A percentile compares a stretch with the other conserved stretches of the same genome.
phyloP scores from a whole-genome alignment of 441 rosid genomes.

The Theobroma grandiflorum region DNA sequence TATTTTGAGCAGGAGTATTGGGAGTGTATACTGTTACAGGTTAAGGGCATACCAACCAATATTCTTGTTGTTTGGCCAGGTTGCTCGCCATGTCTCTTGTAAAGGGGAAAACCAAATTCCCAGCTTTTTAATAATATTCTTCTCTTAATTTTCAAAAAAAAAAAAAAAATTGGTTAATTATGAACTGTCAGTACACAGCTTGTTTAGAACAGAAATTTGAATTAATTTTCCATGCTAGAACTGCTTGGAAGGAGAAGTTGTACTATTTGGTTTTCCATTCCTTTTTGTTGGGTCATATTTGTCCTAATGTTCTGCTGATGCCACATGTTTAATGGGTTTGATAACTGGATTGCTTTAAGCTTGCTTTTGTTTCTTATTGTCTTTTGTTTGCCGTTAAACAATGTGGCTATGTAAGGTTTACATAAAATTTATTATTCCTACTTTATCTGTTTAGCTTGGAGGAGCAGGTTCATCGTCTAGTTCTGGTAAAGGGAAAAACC shows the following conservation, averaged over 20 bases:
- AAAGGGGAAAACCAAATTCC: too few species aligned
- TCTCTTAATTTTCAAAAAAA: too few species aligned
- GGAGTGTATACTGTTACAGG: too few species aligned
- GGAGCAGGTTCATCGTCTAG: slow-evolving; percentile 60
- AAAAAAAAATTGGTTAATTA: background rate
- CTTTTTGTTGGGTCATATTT: background rate
- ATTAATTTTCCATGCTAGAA: slow-evolving; percentile 4
- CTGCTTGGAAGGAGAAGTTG: slow-evolving; percentile 2
- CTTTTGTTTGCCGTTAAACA: background rate
- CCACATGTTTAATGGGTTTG: background rate
- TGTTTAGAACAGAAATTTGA: slow-evolving; percentile 17
- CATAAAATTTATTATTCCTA: slow-evolving; percentile 5
- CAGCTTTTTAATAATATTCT: too few species aligned
- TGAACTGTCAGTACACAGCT: background rate
- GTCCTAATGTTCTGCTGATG: background rate
- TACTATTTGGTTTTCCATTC: background rate
- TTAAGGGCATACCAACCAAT: too few species aligned
- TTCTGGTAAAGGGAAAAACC: slow-evolving; percentile 82
- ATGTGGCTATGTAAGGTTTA: slow-evolving; percentile 8
- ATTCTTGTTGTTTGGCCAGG: too few species aligned
- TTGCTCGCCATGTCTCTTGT: too few species aligned
- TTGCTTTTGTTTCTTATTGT: background rate
- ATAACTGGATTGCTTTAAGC: background rate
- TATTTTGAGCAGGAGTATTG: too few species aligned
- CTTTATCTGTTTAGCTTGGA: slow-evolving; percentile 42